Evolutionary conservation across 345 rosid genomes (phyloP).

Genomic region (Zanthoxylum bungeanum): DNA sequence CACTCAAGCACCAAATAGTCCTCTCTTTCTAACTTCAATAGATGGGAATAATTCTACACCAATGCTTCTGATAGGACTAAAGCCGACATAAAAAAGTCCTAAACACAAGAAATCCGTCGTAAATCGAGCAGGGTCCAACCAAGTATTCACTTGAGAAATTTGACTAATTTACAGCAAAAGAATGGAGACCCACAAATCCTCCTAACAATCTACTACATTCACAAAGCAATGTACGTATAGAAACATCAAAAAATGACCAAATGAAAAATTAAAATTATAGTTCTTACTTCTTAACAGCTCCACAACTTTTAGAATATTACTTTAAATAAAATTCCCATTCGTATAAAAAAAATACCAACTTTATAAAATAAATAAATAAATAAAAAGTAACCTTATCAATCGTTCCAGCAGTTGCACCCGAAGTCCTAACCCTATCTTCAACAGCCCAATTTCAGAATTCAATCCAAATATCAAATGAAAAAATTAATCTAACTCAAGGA

Average conservation of each 20-base stretch:
- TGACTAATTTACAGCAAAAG: neutral
- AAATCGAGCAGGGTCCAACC: neutral
- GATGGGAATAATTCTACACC: neutral
- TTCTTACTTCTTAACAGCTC: too few relatives aligned
- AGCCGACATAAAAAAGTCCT: neutral
- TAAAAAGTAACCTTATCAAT: conserved; percentile 60
- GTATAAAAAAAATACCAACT: neutral
- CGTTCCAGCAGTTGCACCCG: conserved; percentile 76
- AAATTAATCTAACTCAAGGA: too few relatives aligned
- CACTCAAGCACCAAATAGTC: too few relatives aligned
- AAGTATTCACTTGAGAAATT: neutral
- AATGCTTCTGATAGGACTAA: neutral
- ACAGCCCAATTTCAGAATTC: too few relatives aligned
- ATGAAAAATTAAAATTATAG: too few relatives aligned
- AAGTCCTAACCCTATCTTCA: conserved; percentile 63
- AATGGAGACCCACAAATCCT: neutral
- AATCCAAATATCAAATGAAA: too few relatives aligned
- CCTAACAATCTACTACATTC: too few relatives aligned
- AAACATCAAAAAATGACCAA: neutral
- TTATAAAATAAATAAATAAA: neutral
- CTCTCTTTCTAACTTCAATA: too few relatives aligned
- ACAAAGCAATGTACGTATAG: neutral
- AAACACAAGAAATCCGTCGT: neutral
- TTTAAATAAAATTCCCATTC: neutral
- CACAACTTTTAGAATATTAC: too few relatives aligned